Evolutionary conservation across 495 filamentous ascomycete genomes (phyloP).

Genomic region (Venustampulla echinocandica): DNA sequence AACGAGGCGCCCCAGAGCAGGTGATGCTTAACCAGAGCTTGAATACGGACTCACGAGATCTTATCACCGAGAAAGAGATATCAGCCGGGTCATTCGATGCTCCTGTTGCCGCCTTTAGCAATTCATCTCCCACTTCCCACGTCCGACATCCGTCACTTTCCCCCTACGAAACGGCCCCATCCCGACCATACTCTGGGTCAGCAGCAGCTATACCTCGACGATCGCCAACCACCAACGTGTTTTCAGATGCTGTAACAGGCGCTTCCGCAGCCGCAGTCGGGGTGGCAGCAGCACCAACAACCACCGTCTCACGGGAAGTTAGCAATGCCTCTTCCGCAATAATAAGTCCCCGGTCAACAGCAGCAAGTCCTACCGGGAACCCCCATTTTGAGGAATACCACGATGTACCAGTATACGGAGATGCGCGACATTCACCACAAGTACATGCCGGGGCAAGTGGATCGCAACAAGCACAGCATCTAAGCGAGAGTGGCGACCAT

Average conservation of each 20-base stretch:
- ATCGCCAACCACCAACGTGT: background rate
- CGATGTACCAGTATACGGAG: slow-evolving; percentile 17
- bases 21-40: slow-evolving; percentile 11
- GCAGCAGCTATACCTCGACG: slow-evolving; percentile 6
- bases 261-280: background rate
- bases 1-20: slow-evolving; percentile 1
- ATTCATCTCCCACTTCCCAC: background rate
- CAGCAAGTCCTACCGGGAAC: background rate
- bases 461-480: slow-evolving; percentile 5
- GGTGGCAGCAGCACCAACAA: background rate
- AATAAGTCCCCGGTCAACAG: background rate
- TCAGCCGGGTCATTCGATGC: background rate
- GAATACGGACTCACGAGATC: slow-evolving; percentile 10
- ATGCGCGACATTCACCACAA: slow-evolving; percentile 16
- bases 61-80: slow-evolving; percentile 14
- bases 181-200: slow-evolving; percentile 3
- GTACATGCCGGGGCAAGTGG: background rate
- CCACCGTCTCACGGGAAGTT: background rate
- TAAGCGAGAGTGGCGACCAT: slow-evolving; percentile 12
- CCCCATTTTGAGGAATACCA: slow-evolving; percentile 13
- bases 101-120: background rate
- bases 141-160: background rate
- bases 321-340: background rate
- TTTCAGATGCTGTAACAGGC: background rate
- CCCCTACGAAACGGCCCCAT: slow-evolving; percentile 3